Evolutionary conservation across 2,329 filamentous ascomycete genomes (phyloP).

Genomic region (Alternaria ventricosa): DNA sequence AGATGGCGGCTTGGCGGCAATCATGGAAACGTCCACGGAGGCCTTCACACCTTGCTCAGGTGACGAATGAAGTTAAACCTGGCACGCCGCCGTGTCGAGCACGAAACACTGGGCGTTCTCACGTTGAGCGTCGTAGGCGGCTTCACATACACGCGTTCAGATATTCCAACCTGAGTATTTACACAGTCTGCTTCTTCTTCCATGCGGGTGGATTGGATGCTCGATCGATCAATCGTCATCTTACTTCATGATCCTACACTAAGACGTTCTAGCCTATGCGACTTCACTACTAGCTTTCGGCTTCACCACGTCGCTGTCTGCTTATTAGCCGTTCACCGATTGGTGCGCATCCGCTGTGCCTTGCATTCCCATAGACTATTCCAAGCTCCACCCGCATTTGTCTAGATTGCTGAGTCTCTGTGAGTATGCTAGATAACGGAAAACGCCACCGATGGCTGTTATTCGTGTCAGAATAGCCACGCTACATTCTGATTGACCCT

Average conservation of each 20-base stretch:
- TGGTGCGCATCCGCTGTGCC: background rate
- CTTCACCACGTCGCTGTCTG: background rate
- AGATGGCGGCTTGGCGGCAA: conserved; percentile 1
- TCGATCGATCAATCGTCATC: background rate
- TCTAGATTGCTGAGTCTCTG: background rate
- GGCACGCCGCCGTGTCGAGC: background rate
- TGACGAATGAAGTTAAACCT: background rate
- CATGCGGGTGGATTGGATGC: background rate
- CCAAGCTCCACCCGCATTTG: background rate
- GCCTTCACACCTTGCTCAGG: background rate
- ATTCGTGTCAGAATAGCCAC: background rate
- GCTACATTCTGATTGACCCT: background rate
- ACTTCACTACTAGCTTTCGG: background rate
- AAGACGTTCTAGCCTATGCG: background rate
- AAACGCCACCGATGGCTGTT: background rate
- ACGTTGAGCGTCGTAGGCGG: background rate
- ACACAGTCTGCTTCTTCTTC: background rate
- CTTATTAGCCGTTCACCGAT: background rate
- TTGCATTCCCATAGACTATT: background rate
- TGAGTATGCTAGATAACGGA: background rate
- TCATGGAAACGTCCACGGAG: background rate
- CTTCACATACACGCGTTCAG: background rate
- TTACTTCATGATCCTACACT: background rate
- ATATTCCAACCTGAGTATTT: background rate
- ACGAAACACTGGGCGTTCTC: background rate